Evolutionary conservation across 306 rosid genomes (phyloP).

Genomic region (Ziziphus jujuba): DNA sequence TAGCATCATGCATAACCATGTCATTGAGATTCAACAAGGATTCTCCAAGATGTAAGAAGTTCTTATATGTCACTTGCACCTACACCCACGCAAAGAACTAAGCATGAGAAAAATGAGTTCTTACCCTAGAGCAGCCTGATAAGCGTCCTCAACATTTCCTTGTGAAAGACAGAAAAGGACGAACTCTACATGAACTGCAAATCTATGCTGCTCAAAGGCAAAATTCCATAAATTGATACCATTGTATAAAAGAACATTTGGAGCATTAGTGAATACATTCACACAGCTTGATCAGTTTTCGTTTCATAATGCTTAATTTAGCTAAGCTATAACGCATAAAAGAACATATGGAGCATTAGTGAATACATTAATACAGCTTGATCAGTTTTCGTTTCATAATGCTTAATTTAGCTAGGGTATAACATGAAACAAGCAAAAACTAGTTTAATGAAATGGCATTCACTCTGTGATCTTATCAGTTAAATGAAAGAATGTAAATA

Average conservation of each 20-base stretch:
- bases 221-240: conserved; percentile 18
- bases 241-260: neutral
- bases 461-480: too few species aligned
- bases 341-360: neutral
- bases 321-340: neutral
- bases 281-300: too few species aligned
- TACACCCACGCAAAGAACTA: conserved; percentile 8
- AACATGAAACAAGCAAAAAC: too few species aligned
- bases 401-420: too few species aligned
- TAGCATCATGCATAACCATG: too few species aligned
- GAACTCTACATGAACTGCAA: conserved; percentile 53
- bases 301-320: too few species aligned
- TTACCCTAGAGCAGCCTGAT: conserved; percentile 58
- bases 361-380: too few species aligned
- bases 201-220: conserved; percentile 52
- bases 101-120: conserved; percentile 15
- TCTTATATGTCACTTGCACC: conserved; percentile 12
- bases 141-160: conserved; percentile 52
- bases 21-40: neutral
- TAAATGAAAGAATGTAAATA: too few species aligned
- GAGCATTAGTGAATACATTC: neutral
- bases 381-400: too few species aligned
- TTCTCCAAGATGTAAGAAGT: conserved; percentile 8
- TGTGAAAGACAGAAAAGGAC: conserved; percentile 53
- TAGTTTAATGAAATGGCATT: too few species aligned